phyloP scores from a whole-genome alignment of 2,329 filamentous ascomycete species.

The Aureobasidium vineae region DNA sequence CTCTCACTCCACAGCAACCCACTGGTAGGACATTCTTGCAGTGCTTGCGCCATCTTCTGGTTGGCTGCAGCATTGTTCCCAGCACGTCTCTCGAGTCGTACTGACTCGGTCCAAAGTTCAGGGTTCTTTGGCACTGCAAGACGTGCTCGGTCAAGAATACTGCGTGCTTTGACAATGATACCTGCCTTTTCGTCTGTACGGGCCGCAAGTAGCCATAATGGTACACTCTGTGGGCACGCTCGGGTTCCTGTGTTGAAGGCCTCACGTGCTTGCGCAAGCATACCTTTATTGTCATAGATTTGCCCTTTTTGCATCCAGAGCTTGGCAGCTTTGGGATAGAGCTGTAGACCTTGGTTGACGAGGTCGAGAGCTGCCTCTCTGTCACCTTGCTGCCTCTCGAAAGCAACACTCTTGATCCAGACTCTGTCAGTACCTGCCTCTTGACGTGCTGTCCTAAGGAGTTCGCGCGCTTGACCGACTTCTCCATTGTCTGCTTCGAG shows the following conservation, averaged over 20 bases:
- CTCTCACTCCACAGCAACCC: constrained; percentile 90
- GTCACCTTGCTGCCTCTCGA: constrained; percentile 82
- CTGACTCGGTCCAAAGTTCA: constrained; percentile 88
- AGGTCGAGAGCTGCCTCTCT: constrained; percentile 80
- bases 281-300: constrained; percentile 83
- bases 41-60: constrained; percentile 86
- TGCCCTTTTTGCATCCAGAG: constrained; percentile 99
- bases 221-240: constrained; percentile 76
- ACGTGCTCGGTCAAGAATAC: constrained; percentile 86
- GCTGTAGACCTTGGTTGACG: constrained; percentile 78
- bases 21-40: constrained; percentile 85
- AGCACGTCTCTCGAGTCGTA: constrained; percentile 85
- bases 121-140: constrained; percentile 82
- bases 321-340: constrained; percentile 82
- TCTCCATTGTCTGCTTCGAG: constrained; percentile 89
- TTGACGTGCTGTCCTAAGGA: constrained; percentile 77
- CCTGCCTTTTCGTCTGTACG: constrained; percentile 84
- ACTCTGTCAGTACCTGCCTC: constrained; percentile 94
- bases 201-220: constrained; percentile 85
- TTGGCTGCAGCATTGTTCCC: constrained; percentile 82
- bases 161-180: constrained; percentile 85
- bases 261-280: constrained; percentile 80
- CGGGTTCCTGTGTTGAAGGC: constrained; percentile 87
- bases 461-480: constrained; percentile 73
- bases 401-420: constrained; percentile 94